Base-by-base conservation (phyloP, 129 eudicot species). In the Scalesia atractyloides region DNA sequence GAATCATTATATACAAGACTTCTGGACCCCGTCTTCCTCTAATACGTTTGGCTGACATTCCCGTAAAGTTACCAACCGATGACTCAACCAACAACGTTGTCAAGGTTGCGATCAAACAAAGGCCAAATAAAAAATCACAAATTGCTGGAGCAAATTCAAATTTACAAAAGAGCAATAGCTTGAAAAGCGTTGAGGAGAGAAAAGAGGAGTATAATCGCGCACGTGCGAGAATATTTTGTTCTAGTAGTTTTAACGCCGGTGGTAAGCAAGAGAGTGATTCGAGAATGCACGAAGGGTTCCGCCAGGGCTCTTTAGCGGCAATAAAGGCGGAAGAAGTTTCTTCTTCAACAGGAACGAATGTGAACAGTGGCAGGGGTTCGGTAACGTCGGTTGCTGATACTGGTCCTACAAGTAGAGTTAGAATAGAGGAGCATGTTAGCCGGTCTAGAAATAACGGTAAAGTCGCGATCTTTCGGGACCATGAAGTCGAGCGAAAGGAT, bases 181-280 rank as follows among this genome's bases (percentile, higher is more conserved):
- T 88, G 7, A 92, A 92, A 82, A 92, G 95, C 62, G 98, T 92
- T 67, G 98, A 92, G 78, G 98, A 92, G 82, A 85, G 98, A 53
- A 92, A 89, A 73, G 98, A 92, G 81, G 98, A 92, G 64, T 92
- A 92, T 63, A 87, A 92, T 70, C 84, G 88, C 80, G 98, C 98
- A 50, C 91, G 98, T 64, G 98, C 96, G 0, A 80, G 98, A 33
- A 92, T 92, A 64, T 92, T 92, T 60, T 81, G 84, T 73, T 83
- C 96, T 50, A 85, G 78, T 61, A 73, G 64, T 70, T 86, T 86
- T 75, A 66, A 68, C 75, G 46, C 83, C 7, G 68, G 54, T 75
- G 89, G 39, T 14, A 86, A 80, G 80, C 72, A 76, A 33, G 96
- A 74, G 83, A 81, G 61, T 73, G 89, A 85, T 73, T 60, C 82